A percentile compares a stretch with the other conserved stretches of the same genome.
These are phyloP conservation scores for Ramaria sp. DNA, from an alignment of 768 basidiomycete species.

Conservation along the genomic window DNA sequence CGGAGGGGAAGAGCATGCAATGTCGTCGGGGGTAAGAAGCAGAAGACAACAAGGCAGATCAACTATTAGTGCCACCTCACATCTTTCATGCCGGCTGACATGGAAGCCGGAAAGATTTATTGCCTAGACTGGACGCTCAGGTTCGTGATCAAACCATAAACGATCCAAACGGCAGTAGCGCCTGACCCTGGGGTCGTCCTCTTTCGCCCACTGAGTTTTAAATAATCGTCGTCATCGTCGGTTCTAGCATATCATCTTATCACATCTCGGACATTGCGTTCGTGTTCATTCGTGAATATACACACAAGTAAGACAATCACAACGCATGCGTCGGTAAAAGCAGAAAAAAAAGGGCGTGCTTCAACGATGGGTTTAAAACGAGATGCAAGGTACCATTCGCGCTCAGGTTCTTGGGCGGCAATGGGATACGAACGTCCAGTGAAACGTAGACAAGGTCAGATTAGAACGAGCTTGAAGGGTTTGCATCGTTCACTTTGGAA, in stretches of 20 bases:
- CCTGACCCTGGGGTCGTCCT: background rate
- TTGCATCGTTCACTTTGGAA: constrained; percentile 10
- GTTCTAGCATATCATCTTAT: no score
- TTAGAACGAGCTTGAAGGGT: constrained; percentile 1
- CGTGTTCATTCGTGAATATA: background rate
- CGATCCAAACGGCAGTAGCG: background rate
- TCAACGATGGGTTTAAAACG: background rate
- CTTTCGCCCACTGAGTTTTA: background rate
- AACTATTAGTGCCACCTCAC: constrained; percentile 1
- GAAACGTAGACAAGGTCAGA: background rate
- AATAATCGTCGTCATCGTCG: background rate
- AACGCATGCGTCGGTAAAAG: background rate
- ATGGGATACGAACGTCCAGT: background rate
- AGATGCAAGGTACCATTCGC: background rate
- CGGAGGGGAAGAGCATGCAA: background rate
- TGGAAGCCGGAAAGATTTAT: background rate
- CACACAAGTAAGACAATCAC: background rate
- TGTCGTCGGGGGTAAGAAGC: background rate
- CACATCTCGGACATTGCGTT: background rate
- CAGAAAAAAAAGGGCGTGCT: background rate
- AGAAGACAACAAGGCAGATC: background rate
- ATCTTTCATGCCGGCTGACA: background rate
- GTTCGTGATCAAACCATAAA: background rate
- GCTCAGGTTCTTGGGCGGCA: background rate
- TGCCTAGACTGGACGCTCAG: background rate